Conservation (phyloP, 257 asterid species). For the Primulina huaijiensis region DNA sequence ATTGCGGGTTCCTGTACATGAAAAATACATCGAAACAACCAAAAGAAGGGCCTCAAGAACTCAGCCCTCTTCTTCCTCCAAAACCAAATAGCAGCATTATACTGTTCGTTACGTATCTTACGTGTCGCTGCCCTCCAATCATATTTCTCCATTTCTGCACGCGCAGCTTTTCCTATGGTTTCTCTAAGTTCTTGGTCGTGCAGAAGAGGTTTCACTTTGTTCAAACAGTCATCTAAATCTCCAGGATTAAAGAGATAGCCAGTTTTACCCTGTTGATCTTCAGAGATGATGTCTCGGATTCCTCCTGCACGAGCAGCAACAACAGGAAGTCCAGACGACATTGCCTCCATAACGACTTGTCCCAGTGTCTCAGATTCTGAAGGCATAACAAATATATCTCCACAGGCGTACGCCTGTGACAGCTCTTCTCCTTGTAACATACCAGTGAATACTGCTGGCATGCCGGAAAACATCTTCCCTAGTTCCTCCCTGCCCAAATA, state of each 20-base stretch:
- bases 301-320: slow-evolving; percentile 99
- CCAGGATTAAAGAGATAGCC: slow-evolving; percentile 83
- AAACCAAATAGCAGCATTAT: slow-evolving; percentile 84
- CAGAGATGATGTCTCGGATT: slow-evolving; percentile 81
- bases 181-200: slow-evolving; percentile 57
- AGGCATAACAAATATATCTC: slow-evolving; percentile 86
- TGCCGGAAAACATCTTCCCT: slow-evolving; percentile 64
- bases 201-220: slow-evolving; percentile 68
- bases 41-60: slow-evolving; percentile 59
- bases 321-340: slow-evolving; percentile 95
- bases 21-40: slow-evolving; percentile 54
- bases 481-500: slow-evolving; percentile 59
- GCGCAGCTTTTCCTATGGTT: slow-evolving; percentile 71
- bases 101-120: slow-evolving; percentile 76
- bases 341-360: slow-evolving; percentile 86
- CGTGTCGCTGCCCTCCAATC: slow-evolving; percentile 95
- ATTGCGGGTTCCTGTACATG: slow-evolving; percentile 32
- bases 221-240: slow-evolving; percentile 77
- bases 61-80: slow-evolving; percentile 78
- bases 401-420: slow-evolving; percentile 92
- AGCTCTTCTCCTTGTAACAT: slow-evolving; percentile 91
- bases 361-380: slow-evolving; percentile 97
- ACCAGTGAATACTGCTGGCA: slow-evolving; percentile 90
- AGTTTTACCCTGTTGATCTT: slow-evolving; percentile 75
- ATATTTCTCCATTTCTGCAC: slow-evolving; percentile 78